Conservation (phyloP, 2,329 filamentous ascomycete genomes). For the Aspergillus pseudoviridinutans region DNA sequence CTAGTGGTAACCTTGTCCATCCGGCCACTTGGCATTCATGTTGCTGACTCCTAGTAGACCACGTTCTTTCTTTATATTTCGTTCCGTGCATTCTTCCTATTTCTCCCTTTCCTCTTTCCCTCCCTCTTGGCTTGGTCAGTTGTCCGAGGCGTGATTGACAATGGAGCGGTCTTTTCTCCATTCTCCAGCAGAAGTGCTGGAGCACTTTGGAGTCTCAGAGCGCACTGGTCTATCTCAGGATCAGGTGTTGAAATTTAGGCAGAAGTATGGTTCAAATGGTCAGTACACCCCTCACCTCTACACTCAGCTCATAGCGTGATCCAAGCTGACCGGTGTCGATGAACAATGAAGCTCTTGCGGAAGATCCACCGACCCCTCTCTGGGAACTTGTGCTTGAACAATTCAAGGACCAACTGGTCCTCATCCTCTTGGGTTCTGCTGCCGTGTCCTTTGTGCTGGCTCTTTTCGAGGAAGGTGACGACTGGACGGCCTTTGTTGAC, state of each 20-base stretch:
- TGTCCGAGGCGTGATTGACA: slow-evolving; percentile 6
- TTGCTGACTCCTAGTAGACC: slow-evolving; percentile 12
- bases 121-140: slow-evolving; percentile 1
- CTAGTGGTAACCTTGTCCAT: slow-evolving; percentile 6
- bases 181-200: slow-evolving; percentile 48
- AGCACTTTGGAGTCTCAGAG: slow-evolving; percentile 51
- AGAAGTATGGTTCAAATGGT: slow-evolving; percentile 56
- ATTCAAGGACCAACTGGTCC: slow-evolving; percentile 97
- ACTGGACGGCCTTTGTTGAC: slow-evolving; percentile 97
- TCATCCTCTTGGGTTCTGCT: slow-evolving; percentile 89
- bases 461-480: slow-evolving; percentile 86
- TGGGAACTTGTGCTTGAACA: slow-evolving; percentile 98
- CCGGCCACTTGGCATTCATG: slow-evolving; percentile 26
- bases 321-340: slow-evolving; percentile 14
- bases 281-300: slow-evolving; percentile 18
- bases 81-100: slow-evolving; percentile 12
- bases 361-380: slow-evolving; percentile 91
- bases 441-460: slow-evolving; percentile 91
- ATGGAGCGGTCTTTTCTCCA: slow-evolving; percentile 55
- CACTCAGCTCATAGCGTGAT: neutral
- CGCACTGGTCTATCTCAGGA: slow-evolving; percentile 47
- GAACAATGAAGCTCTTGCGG: slow-evolving; percentile 58
- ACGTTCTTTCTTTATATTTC: slow-evolving; percentile 9
- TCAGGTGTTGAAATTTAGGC: slow-evolving; percentile 44
- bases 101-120: neutral